Percentiles rank a stretch among this genome's conserved stretches.
phyloP scores from a whole-genome alignment of 768 basidiomycete species.

The Mycena indigotica region DNA sequence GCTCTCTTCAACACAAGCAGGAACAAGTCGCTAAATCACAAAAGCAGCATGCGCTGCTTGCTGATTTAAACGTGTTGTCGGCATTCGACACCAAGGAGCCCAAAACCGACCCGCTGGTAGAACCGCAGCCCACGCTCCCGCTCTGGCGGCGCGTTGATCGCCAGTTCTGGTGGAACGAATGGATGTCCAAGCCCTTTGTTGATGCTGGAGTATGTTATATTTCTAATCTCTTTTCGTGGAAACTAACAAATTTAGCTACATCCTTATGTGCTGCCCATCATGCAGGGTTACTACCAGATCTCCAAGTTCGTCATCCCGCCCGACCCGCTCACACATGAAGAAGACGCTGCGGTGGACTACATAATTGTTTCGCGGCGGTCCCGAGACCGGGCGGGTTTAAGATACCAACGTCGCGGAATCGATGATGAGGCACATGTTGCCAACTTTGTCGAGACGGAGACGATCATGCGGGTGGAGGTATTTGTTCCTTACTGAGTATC shows the following conservation, averaged over 20 bases:
- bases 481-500: not conserved
- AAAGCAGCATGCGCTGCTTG: conserved; percentile 59
- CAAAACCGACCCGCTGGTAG: conserved; percentile 57
- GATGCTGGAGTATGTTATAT: conserved; percentile 73
- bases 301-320: conserved; percentile 65
- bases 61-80: conserved; percentile 58
- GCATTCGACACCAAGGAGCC: conserved; percentile 30
- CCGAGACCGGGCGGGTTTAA: conserved; percentile 84
- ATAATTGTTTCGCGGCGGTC: conserved; percentile 84
- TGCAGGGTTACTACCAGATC: conserved; percentile 90
- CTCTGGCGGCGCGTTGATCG: conserved; percentile 90
- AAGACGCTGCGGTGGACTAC: conserved; percentile 68
- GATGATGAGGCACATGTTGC: conserved; percentile 93
- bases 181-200: conserved; percentile 79
- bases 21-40: conserved; percentile 60
- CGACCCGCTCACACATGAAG: conserved; percentile 44
- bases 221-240: not conserved
- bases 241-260: conserved; percentile 54
- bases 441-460: conserved; percentile 96
- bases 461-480: conserved; percentile 81
- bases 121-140: conserved; percentile 78
- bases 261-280: conserved; percentile 84
- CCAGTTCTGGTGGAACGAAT: conserved; percentile 97
- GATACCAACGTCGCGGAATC: conserved; percentile 93
- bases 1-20: conserved; percentile 79